Percentiles rank a stretch among this genome's conserved stretches.
These are phyloP conservation scores for Aspergillus melleus DNA, from an alignment of 2,329 filamentous ascomycete genomes.

Conservation along the genomic window DNA sequence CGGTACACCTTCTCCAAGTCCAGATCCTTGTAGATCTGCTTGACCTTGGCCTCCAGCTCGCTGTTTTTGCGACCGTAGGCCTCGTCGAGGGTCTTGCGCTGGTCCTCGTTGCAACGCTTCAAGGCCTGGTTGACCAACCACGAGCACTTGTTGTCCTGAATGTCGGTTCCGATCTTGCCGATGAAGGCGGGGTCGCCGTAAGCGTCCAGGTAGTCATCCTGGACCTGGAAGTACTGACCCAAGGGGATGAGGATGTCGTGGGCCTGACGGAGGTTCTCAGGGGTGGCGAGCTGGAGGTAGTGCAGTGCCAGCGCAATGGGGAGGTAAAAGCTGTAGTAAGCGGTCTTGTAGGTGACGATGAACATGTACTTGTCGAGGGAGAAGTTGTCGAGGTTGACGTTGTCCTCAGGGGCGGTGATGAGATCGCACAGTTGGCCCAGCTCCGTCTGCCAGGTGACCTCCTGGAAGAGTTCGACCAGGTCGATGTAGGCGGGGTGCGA, in stretches of 20 bases:
- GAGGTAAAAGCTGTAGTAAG: conserved; percentile 99
- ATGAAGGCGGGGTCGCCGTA: conserved; percentile 90
- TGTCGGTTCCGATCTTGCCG: conserved; percentile 98
- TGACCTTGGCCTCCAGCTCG: conserved; percentile 78
- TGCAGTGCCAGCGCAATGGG: conserved; percentile 88
- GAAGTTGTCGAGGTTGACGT: conserved; percentile 92
- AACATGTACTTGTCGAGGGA: conserved; percentile 88
- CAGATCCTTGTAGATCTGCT: conserved; percentile 84
- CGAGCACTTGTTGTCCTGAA: conserved; percentile 99
- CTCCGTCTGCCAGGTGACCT: conserved; percentile 90
- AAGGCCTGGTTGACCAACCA: conserved; percentile 97
- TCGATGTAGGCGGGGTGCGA: conserved; percentile 85
- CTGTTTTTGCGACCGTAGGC: conserved; percentile 94
- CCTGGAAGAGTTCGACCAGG: conserved; percentile 93
- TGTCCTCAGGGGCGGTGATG: conserved; percentile 91
- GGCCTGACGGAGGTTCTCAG: conserved; percentile 83
- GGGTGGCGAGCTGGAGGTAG: conserved; percentile 80
- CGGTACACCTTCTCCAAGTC: conserved; percentile 80
- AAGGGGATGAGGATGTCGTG: conserved; percentile 93
- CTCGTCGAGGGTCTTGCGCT: conserved; percentile 82
- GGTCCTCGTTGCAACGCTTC: conserved; percentile 74
- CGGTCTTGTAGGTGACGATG: conserved; percentile 99
- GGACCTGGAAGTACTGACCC: conserved; percentile 98
- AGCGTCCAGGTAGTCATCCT: conserved; percentile 98
- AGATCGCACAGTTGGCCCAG: conserved; percentile 92